phyloP scores from a whole-genome alignment of 2,329 filamentous ascomycete genomes.

The Colletotrichum limetticola region DNA sequence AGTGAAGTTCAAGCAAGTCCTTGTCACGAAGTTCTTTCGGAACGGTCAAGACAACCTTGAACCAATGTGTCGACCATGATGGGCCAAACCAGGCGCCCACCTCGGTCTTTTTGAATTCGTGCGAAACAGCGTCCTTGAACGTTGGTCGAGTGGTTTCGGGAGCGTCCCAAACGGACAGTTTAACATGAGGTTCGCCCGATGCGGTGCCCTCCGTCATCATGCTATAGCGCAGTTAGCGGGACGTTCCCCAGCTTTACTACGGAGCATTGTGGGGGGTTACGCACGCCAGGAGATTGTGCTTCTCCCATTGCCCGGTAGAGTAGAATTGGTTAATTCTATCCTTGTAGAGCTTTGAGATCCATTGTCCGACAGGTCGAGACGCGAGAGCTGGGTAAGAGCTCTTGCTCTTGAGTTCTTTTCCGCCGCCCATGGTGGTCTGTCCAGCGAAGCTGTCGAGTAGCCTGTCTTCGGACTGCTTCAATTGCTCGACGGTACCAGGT shows the following conservation, averaged over 20 bases:
- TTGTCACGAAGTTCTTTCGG: constrained; percentile 79
- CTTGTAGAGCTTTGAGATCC: constrained; percentile 87
- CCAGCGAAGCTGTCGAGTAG: constrained; percentile 6
- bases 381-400: constrained; percentile 64
- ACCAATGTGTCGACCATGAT: constrained; percentile 98
- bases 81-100: constrained; percentile 88
- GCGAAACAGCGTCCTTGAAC: constrained; percentile 83
- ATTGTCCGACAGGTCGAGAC: constrained; percentile 73
- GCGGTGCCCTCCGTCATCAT: constrained; percentile 77
- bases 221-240: constrained; percentile 49
- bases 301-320: constrained; percentile 79
- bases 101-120: constrained; percentile 78
- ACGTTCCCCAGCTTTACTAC: constrained; percentile 18
- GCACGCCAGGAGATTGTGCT: constrained; percentile 78
- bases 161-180: constrained; percentile 87
- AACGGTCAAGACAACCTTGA: constrained; percentile 83
- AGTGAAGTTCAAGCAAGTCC: constrained; percentile 91
- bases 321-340: constrained; percentile 87
- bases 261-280: constrained; percentile 42
- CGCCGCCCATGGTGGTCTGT: constrained; percentile 61
- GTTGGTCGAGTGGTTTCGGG: constrained; percentile 82
- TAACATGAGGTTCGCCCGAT: constrained; percentile 79
- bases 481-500: constrained; percentile 28
- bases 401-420: constrained; percentile 54
- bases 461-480: constrained; percentile 18